Evolutionary conservation across 2,329 filamentous ascomycete genomes (phyloP), one percentile per base, ranked within the genome.

Genomic region (Fusarium burgessii): DNA sequence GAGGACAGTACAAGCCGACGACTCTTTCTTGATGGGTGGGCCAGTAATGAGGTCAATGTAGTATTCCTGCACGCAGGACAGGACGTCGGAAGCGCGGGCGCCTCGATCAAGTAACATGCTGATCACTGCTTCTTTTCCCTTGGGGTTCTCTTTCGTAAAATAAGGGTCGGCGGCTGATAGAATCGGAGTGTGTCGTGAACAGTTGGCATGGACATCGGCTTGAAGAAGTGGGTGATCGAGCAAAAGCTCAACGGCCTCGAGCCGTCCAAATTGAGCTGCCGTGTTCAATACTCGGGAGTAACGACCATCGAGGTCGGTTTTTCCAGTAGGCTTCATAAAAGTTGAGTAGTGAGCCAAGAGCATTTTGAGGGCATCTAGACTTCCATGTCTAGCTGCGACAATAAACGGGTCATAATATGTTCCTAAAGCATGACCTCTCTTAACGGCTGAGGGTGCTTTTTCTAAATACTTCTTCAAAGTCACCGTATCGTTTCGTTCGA

Each of bases 11-110:
- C 20, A 1, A 0, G 1, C 6, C 10, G 29, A n/a, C 7, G 17
- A 1, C 27, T 12, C 10, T 4, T 32, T 47, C 2, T 20, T 1
- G 0, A 3, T 20, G 32, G 6, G 2, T 10, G 12, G 25, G 6
- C 43, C 17, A 1, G 25, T 46, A 0, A n/a, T 29, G 4, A 25
- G 25, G 4, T 46, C 18, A 6, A 23, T 12, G n/a, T 0, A 29
- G 43, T 5, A 15, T 6, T 15, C 3, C 13, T 12, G 14, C 0
- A 3, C 7, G 25, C 27, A 46, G 23, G 23, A 23, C 23, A 23
- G 23, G 23, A 5, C 14, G 1, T 33, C 27, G 2, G 27, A 32
- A 5, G 27, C 27, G 7, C 2, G n/a, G 7, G 45, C 45, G 20
- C n/a, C 45, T 29, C 27, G 27, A 15, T 49, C 27, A 17, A 33